Percentiles rank a stretch among this genome's conserved stretches.
Conservation (phyloP, 2,329 filamentous ascomycete genomes). For the Microsporum audouinii region DNA sequence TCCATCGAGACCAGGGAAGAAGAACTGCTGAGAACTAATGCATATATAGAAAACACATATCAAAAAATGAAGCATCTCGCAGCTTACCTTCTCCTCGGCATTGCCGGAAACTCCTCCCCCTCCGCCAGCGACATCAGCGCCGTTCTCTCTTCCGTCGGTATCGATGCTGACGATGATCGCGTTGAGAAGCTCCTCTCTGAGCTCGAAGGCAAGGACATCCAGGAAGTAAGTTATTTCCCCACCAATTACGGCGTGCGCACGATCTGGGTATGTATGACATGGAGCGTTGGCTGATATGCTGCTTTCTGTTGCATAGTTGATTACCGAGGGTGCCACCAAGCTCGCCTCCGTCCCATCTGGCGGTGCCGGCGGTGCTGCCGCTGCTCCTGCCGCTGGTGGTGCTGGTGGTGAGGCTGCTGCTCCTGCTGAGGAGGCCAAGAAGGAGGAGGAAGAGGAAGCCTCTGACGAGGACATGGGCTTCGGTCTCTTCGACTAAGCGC, state of each 20-base stretch:
- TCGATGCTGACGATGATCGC: constrained; percentile 83
- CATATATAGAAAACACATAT: constrained; percentile 13
- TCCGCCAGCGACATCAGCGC: constrained; percentile 74
- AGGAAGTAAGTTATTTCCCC: constrained; percentile 55
- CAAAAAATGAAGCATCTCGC: constrained; percentile 99
- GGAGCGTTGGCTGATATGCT: constrained; percentile 17
- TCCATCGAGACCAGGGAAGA: neutral
- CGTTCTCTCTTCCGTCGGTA: constrained; percentile 86
- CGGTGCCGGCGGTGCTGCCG: constrained; percentile 59
- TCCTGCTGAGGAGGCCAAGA: constrained; percentile 53
- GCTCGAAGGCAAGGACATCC: constrained; percentile 57
- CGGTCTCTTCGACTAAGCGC: constrained; percentile 54
- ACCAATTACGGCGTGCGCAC: neutral
- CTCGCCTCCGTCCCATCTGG: constrained; percentile 95
- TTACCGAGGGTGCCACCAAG: constrained; percentile 79
- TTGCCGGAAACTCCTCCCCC: constrained; percentile 84
- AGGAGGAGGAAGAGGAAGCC: constrained; percentile 70
- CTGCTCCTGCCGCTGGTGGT: constrained; percentile 50
- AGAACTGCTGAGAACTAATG: neutral
- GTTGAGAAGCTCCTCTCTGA: constrained; percentile 77
- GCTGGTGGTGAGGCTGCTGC: constrained; percentile 56
- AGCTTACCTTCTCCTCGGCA: constrained; percentile 92
- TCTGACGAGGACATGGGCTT: constrained; percentile 65
- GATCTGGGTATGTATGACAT: constrained; percentile 6
- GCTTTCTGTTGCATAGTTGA: constrained; percentile 51